These are phyloP conservation scores for Neoarthrinium moseri DNA, from an alignment of 2,329 filamentous ascomycete species.

Conservation along the genomic window DNA sequence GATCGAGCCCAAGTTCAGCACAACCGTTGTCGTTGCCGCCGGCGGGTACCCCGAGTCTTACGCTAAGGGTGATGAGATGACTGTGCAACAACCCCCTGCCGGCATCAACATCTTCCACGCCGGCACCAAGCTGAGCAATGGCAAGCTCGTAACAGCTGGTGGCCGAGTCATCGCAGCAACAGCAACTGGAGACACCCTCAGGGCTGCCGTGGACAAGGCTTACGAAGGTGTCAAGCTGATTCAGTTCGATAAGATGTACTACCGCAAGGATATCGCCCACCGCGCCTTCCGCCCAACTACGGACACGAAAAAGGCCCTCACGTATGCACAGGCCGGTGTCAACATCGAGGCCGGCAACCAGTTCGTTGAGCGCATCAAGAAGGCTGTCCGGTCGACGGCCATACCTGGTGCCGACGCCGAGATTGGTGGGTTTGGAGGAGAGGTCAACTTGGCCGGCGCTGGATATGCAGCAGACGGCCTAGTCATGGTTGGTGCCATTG, in stretches of 20 bases:
- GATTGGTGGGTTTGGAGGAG: slow-evolving; percentile 93
- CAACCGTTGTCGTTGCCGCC: slow-evolving; percentile 91
- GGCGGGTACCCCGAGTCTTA: slow-evolving; percentile 89
- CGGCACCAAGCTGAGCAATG: slow-evolving; percentile 68
- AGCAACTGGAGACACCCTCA: slow-evolving; percentile 69
- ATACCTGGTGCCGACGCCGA: slow-evolving; percentile 86
- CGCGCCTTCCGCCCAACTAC: slow-evolving; percentile 57
- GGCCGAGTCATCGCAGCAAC: slow-evolving; percentile 94
- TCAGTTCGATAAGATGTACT: slow-evolving; percentile 86
- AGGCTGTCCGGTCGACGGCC: slow-evolving; percentile 79
- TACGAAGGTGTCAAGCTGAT: slow-evolving; percentile 81
- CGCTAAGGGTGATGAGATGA: slow-evolving; percentile 69
- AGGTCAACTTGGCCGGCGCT: slow-evolving; percentile 73
- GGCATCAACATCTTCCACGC: slow-evolving; percentile 85
- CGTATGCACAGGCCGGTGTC: slow-evolving; percentile 90
- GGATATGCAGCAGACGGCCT: slow-evolving; percentile 68
- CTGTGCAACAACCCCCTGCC: slow-evolving; percentile 41
- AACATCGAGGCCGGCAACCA: slow-evolving; percentile 93
- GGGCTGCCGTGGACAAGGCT: slow-evolving; percentile 82
- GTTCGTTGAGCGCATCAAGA: slow-evolving; percentile 89
- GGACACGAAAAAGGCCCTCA: slow-evolving; percentile 58
- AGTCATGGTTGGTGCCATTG: slow-evolving; percentile 83
- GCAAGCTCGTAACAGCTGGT: slow-evolving; percentile 72
- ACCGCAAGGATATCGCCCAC: slow-evolving; percentile 87
- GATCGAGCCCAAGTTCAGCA: slow-evolving; percentile 69